A percentile compares a stretch with the other conserved stretches of the same genome.
These are phyloP conservation scores for Grosmannia serpens DNA, from an alignment of 2,329 filamentous ascomycete species.

Conservation along the genomic window DNA sequence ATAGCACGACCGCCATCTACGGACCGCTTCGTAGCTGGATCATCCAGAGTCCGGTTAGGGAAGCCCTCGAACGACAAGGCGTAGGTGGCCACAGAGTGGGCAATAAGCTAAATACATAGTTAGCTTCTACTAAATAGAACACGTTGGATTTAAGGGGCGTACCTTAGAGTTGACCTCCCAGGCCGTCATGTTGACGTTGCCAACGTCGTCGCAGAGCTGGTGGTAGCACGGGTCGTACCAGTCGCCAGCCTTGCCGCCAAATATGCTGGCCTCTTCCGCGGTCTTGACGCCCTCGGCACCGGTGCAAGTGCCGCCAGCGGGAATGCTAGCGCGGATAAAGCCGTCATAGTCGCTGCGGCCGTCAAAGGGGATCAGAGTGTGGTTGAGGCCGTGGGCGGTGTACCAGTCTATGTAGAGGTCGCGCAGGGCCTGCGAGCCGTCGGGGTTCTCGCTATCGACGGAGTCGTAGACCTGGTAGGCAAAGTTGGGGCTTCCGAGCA, in stretches of 20 bases:
- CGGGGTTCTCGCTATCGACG: conserved; percentile 58
- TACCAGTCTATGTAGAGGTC: conserved; percentile 60
- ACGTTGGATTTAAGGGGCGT: background rate
- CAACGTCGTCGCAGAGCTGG: conserved; percentile 47
- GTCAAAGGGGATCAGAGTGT: conserved; percentile 63
- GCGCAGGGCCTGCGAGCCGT: conserved; percentile 58
- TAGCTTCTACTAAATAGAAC: background rate
- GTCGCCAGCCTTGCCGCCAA: conserved; percentile 55
- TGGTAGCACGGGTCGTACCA: conserved; percentile 52
- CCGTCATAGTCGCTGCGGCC: conserved; percentile 71
- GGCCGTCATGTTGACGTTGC: conserved; percentile 46
- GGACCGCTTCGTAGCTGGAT: background rate
- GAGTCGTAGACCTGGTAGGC: conserved; percentile 61
- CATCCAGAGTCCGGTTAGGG: conserved; percentile 34
- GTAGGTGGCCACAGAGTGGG: conserved; percentile 59
- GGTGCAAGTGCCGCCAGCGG: conserved; percentile 64
- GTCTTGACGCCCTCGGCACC: conserved; percentile 72
- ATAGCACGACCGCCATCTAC: background rate
- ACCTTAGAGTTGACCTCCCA: conserved; percentile 48
- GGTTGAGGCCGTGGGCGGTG: conserved; percentile 46
- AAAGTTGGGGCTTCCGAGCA: conserved; percentile 56
- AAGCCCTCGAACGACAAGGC: conserved; percentile 55
- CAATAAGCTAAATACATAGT: conserved; percentile 38
- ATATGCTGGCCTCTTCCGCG: conserved; percentile 48
- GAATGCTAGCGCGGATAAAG: conserved; percentile 63